Evolutionary conservation across 2,329 filamentous ascomycete species (phyloP).

Genomic region (Septoria linicola): DNA sequence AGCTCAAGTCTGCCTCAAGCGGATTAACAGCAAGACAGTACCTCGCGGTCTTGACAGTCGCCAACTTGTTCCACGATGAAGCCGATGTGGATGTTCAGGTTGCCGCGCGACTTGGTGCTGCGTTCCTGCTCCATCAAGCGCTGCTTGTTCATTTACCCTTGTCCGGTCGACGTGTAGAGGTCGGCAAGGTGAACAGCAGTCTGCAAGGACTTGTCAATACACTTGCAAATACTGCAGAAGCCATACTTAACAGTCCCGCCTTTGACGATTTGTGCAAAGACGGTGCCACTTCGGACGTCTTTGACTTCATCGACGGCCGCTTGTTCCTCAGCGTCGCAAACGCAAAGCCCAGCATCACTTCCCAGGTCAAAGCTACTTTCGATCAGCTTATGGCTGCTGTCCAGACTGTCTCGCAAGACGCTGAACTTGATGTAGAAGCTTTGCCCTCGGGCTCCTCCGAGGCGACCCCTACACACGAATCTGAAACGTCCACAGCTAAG

Average conservation of each 20-base stretch:
- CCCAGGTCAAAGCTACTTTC: slow-evolving; percentile 26
- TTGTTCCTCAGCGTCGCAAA: slow-evolving; percentile 39
- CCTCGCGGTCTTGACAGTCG: slow-evolving; percentile 31
- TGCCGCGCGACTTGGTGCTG: slow-evolving; percentile 22
- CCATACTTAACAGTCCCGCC: slow-evolving; percentile 39
- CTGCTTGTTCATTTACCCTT: slow-evolving; percentile 35
- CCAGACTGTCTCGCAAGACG: slow-evolving; percentile 7
- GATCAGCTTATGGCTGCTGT: slow-evolving; percentile 29
- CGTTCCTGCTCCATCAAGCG: slow-evolving; percentile 35
- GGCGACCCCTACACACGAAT: neutral
- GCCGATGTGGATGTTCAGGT: slow-evolving; percentile 8
- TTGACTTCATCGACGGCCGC: slow-evolving; percentile 58
- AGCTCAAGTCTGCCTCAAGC: slow-evolving; percentile 17
- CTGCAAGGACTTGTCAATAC: slow-evolving; percentile 25
- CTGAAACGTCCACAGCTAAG: slow-evolving; percentile 11
- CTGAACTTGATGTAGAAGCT: slow-evolving; percentile 4
- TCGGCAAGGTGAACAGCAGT: slow-evolving; percentile 9
- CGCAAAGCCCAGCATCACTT: slow-evolving; percentile 13
- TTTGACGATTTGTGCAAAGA: slow-evolving; percentile 15
- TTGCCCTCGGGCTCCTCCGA: neutral
- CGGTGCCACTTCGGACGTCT: slow-evolving; percentile 44
- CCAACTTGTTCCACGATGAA: slow-evolving; percentile 21
- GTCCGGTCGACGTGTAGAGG: slow-evolving; percentile 31
- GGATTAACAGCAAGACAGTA: slow-evolving; percentile 31
- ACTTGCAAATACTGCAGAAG: slow-evolving; percentile 42